phyloP scores from a whole-genome alignment of 805 yeast species.

The Saccharomycopsis sp. region DNA sequence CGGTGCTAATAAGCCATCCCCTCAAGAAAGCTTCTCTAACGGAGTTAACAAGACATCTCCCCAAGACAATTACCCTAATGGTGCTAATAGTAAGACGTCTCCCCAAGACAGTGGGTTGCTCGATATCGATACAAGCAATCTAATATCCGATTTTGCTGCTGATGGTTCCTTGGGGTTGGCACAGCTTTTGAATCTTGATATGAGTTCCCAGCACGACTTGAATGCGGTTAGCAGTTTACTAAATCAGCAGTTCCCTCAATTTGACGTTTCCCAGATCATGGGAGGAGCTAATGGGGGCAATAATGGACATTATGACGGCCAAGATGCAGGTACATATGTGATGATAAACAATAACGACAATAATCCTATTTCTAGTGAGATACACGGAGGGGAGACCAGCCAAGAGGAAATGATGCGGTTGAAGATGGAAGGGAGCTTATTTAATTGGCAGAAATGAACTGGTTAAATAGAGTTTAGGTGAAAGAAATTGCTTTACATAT shows the following conservation, averaged over 20 bases:
- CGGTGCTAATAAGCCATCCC: too few relatives aligned
- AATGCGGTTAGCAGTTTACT: background rate
- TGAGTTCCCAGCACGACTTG: slow-evolving; percentile 21
- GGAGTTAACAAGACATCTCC: too few relatives aligned
- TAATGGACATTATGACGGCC: background rate
- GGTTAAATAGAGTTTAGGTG: too few relatives aligned
- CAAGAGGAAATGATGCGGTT: slow-evolving; percentile 1
- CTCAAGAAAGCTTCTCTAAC: too few relatives aligned
- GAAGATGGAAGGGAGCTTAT: slow-evolving; percentile 10
- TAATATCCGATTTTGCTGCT: slow-evolving; percentile 55
- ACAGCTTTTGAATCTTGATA: slow-evolving; percentile 50
- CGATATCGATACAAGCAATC: slow-evolving; percentile 8
- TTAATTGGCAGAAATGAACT: slow-evolving; percentile 9
- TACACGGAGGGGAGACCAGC: background rate
- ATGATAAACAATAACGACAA: slow-evolving; percentile 1
- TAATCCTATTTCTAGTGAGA: background rate
- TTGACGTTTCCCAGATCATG: background rate
- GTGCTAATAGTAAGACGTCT: slow-evolving; percentile 1
- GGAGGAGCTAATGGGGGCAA: background rate
- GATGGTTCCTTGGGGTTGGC: slow-evolving; percentile 77
- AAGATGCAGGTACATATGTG: background rate
- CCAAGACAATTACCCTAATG: too few relatives aligned
- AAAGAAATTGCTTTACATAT: too few relatives aligned
- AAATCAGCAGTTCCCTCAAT: background rate
- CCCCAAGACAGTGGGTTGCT: slow-evolving; percentile 10